Evolutionary conservation across 345 rosid genomes (phyloP).

Genomic region (Ceriops zippeliana): DNA sequence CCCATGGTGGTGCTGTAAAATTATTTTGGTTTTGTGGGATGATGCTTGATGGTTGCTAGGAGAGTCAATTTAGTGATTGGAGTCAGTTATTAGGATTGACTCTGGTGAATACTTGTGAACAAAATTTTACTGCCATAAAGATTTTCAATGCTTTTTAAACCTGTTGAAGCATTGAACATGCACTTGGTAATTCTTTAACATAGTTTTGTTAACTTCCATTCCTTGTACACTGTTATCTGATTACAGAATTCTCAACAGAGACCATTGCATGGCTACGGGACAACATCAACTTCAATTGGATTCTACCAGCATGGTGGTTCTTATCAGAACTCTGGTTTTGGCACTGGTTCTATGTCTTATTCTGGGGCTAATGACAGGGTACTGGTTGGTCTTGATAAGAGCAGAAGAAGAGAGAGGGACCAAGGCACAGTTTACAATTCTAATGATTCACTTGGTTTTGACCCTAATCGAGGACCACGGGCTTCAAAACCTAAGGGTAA

Average conservation of each 20-base stretch:
- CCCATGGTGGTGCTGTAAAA: too few species aligned
- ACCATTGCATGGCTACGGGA: conserved; percentile 42
- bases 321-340: conserved; percentile 38
- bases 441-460: conserved; percentile 45
- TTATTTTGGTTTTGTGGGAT: too few species aligned
- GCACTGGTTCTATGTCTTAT: conserved; percentile 26
- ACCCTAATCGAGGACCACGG: conserved; percentile 65
- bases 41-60: too few species aligned
- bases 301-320: conserved; percentile 40
- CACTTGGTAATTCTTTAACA: background rate
- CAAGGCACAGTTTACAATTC: conserved; percentile 37
- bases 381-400: conserved; percentile 40
- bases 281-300: conserved; percentile 46
- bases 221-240: background rate
- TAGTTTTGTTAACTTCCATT: background rate
- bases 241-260: conserved; percentile 35
- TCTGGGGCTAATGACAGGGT: conserved; percentile 41
- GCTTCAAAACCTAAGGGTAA: conserved; percentile 52
- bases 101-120: too few species aligned
- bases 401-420: conserved; percentile 53
- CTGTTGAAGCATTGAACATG: too few species aligned
- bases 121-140: too few species aligned
- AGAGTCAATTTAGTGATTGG: too few species aligned
- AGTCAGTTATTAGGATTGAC: too few species aligned
- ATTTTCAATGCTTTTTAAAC: too few species aligned